Percentiles rank a stretch among this genome's conserved stretches.
Evolutionary conservation across 2,329 filamentous ascomycete species (phyloP).

Genomic region (Aspergillus phoenicis): DNA sequence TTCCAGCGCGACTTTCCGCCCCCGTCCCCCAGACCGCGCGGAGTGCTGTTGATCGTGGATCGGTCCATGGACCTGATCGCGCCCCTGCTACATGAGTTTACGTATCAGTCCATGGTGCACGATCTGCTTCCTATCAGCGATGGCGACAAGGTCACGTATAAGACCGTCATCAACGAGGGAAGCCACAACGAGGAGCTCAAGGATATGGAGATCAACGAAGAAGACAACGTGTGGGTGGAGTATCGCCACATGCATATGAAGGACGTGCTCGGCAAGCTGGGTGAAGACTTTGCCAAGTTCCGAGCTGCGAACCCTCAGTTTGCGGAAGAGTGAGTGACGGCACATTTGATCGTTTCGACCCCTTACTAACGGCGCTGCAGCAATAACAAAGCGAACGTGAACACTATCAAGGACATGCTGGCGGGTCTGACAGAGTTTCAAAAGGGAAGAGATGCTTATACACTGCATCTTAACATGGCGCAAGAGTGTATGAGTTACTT

Average conservation of each 20-base stretch:
- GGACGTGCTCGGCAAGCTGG: constrained; percentile 91
- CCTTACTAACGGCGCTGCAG: constrained; percentile 34
- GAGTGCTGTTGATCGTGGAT: constrained; percentile 83
- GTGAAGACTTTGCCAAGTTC: constrained; percentile 90
- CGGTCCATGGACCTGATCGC: constrained; percentile 89
- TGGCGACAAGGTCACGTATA: constrained; percentile 83
- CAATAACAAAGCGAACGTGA: constrained; percentile 73
- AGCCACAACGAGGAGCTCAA: constrained; percentile 72
- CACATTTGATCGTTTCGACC: neutral
- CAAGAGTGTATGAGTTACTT: constrained; percentile 97
- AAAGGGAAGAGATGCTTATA: constrained; percentile 93
- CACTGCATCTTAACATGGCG: constrained; percentile 92
- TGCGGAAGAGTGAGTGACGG: constrained; percentile 61
- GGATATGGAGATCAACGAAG: constrained; percentile 87
- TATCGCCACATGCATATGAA: constrained; percentile 97
- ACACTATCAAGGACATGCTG: constrained; percentile 95
- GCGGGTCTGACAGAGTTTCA: constrained; percentile 92
- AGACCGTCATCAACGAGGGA: constrained; percentile 76
- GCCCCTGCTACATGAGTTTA: constrained; percentile 91
- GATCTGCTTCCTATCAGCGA: constrained; percentile 88
- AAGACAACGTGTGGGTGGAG: constrained; percentile 92
- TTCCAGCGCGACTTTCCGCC: constrained; percentile 84
- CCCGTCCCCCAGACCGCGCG: constrained; percentile 69
- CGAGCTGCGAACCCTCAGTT: constrained; percentile 90
- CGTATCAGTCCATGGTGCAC: constrained; percentile 97